These are phyloP conservation scores for Salix brachista DNA, from an alignment of 345 rosid species.

Conservation along the genomic window DNA sequence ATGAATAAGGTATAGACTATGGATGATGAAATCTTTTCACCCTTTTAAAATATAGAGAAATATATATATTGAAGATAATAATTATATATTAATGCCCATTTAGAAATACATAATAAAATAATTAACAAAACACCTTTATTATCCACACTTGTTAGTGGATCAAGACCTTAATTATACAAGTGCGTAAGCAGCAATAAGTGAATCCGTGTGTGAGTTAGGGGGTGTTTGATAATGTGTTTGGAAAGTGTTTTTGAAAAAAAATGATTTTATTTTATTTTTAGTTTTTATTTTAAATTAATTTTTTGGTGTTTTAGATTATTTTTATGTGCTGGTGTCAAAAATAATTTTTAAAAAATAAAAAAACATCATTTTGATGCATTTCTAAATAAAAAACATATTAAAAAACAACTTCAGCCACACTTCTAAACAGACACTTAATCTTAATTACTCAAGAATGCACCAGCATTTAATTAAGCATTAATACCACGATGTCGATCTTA, in stretches of 20 bases:
- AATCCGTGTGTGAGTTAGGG: not conserved
- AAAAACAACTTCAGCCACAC: too few species aligned
- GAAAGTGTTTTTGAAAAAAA: too few species aligned
- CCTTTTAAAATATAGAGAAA: not conserved
- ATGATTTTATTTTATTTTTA: too few species aligned
- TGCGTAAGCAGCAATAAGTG: slow-evolving; percentile 30
- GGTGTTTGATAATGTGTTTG: too few species aligned
- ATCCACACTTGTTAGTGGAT: slow-evolving; percentile 47
- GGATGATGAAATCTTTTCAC: not conserved
- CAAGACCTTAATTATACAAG: slow-evolving; percentile 32
- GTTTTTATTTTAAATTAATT: too few species aligned
- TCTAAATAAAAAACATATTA: too few species aligned
- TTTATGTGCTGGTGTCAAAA: too few species aligned
- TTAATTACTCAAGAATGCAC: slow-evolving; percentile 24
- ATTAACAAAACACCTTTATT: slow-evolving; percentile 19
- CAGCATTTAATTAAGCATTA: slow-evolving; percentile 14
- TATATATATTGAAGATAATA: not conserved
- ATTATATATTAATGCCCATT: not conserved
- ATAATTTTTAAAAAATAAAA: too few species aligned
- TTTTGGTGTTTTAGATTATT: too few species aligned
- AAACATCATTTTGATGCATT: too few species aligned
- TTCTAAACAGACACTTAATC: not conserved
- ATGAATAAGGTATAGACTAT: not conserved
- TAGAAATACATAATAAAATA: slow-evolving; percentile 1
- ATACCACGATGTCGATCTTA: not conserved